Base-by-base conservation (phyloP, 768 basidiomycete species). In the Boletus rubescentipes region DNA sequence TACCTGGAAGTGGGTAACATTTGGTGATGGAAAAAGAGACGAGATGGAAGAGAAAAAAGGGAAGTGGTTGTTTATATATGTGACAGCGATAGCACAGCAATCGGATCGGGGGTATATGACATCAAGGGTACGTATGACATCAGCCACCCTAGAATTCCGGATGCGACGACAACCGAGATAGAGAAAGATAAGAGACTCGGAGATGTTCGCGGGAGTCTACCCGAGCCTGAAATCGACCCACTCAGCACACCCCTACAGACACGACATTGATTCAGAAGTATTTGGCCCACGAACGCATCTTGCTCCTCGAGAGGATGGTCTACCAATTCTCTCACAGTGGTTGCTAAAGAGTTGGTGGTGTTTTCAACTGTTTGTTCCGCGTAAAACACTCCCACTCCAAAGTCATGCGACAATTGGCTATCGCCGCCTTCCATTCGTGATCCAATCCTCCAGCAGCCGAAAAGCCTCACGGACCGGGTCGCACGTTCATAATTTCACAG, bases 1-100 rank as follows among this genome's bases (percentile, higher is more conserved):
- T 66, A 72, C 15, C 79, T 79, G 46, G 57, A 58, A 36, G 53
- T 44, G 39, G 53, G 38, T 0, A 43, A 11, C 67, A 67, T 71
- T n/a, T 3, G 49, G 51, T 0, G 18, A 49, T 21, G 35, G n/a
- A 46, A 11, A n/a, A 45, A 40, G 42, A 20, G 15, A 11, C 6
- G 10, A 16, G 38, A 34, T 2, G 16, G 46, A 34, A 34, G 35
- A 38, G 44, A 44, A 20, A 54, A 38, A 49, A 41, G 42, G 31
- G 6, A 29, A 34, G 1, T 14, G 1, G 34, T 26, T 26, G 43
- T 18, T 41, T 40, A 55, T 59, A 66, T 41, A 53, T 55, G 41
- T 51, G 55, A 37, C 49, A 14, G 14, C 5, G 12, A 31, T 37
- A 35, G 20, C n/a, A 32, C 30, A 7, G 10, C 20, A 20, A 46